Percentiles rank a stretch among this genome's conserved stretches.
These are phyloP conservation scores for Drosera capensis DNA, from an alignment of 148 eudicot genomes.

Conservation along the genomic window DNA sequence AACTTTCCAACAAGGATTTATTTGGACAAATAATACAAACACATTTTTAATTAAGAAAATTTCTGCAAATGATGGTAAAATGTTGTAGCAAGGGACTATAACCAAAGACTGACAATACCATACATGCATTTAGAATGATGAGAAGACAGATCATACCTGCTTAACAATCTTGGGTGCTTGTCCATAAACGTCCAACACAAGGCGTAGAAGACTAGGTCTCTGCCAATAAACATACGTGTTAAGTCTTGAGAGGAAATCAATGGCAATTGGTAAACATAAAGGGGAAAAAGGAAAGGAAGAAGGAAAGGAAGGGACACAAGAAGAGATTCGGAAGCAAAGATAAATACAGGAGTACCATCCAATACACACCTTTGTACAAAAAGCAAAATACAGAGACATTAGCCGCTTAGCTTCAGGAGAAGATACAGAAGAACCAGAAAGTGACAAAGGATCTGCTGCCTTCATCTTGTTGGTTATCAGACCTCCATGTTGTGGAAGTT, in stretches of 20 bases:
- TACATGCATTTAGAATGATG: neutral
- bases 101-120: neutral
- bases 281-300: neutral
- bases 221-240: no score
- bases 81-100: neutral
- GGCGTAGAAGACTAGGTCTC: slow-evolving; percentile 80
- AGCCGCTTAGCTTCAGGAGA: slow-evolving; percentile 75
- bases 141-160: slow-evolving; percentile 39
- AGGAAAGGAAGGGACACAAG: neutral
- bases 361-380: slow-evolving; percentile 63
- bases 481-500: slow-evolving; percentile 37
- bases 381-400: slow-evolving; percentile 79
- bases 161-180: slow-evolving; percentile 67
- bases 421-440: slow-evolving; percentile 27
- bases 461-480: slow-evolving; percentile 30
- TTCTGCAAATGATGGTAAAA: no score
- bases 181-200: slow-evolving; percentile 61
- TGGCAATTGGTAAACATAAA: neutral
- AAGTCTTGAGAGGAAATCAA: no score
- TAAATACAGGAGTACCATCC: neutral
- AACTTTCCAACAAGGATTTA: neutral
- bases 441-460: slow-evolving; percentile 25
- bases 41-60: no score
- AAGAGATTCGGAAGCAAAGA: neutral
- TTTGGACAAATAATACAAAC: neutral